Percentiles rank a stretch among this genome's conserved stretches.
Evolutionary conservation across 2,329 filamentous ascomycete species (phyloP).

Genomic region (Fusarium redolens): DNA sequence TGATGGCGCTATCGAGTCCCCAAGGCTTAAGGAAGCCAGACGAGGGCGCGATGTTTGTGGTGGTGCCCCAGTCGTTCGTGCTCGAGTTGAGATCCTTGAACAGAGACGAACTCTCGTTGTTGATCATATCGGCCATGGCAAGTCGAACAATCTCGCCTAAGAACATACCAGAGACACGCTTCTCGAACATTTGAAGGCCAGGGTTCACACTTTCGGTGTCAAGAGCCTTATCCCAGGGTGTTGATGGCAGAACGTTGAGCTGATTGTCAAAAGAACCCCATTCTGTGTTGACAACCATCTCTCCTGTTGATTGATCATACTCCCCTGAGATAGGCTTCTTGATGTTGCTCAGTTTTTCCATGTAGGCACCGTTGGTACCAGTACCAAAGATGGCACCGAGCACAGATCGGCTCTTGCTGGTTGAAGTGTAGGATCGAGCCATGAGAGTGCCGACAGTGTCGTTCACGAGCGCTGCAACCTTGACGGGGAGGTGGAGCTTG

Average conservation of each 20-base stretch:
- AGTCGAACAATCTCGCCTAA: slow-evolving; percentile 91
- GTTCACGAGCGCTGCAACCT: slow-evolving; percentile 95
- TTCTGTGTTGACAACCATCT: slow-evolving; percentile 98
- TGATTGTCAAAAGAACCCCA: slow-evolving; percentile 99
- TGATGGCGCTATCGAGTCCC: slow-evolving; percentile 90
- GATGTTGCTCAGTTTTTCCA: slow-evolving; percentile 89
- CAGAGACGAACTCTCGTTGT: slow-evolving; percentile 73
- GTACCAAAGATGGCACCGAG: slow-evolving; percentile 98
- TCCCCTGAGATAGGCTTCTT: slow-evolving; percentile 78
- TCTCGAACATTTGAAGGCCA: slow-evolving; percentile 98
- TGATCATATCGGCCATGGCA: slow-evolving; percentile 77
- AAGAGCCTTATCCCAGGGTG: slow-evolving; percentile 81
- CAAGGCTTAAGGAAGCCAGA: slow-evolving; percentile 81
- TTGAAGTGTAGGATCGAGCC: slow-evolving; percentile 95
- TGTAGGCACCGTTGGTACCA: slow-evolving; percentile 96
- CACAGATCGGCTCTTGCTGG: slow-evolving; percentile 85
- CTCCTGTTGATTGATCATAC: slow-evolving; percentile 83
- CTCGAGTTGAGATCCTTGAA: slow-evolving; percentile 82
- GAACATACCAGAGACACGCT: slow-evolving; percentile 98
- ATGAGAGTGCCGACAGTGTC: slow-evolving; percentile 98
- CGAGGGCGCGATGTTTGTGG: slow-evolving; percentile 73
- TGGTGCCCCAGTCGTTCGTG: slow-evolving; percentile 75
- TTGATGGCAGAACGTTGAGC: slow-evolving; percentile 87
- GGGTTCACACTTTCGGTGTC: slow-evolving; percentile 88
- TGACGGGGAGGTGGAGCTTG: slow-evolving; percentile 84